Base-by-base conservation (phyloP, 768 basidiomycete species). In the Crepidotus variabilis region DNA sequence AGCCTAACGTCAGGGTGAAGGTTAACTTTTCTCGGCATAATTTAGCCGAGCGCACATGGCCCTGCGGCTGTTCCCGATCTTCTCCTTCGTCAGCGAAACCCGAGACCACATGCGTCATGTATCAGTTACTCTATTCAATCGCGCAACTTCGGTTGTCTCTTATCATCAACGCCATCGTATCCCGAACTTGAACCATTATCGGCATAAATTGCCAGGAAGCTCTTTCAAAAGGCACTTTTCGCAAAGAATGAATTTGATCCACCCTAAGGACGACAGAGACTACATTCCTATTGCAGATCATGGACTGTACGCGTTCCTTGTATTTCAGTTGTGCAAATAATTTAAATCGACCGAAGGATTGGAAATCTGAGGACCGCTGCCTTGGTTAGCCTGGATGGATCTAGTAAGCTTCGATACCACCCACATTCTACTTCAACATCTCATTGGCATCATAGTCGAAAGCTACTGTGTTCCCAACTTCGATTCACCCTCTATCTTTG, bases 381-480 rank as follows among this genome's bases (percentile, higher is more conserved):
- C 9, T 71, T 94, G 69, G 79, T 93, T 69, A 90, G 88, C 73
- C 75, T 87, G 47, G 91, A 92, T 71, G 91, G 90, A 32, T 92
- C 90, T 10, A 82, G 90, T 92, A 72, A 65, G 71, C 28, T n/a
- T 65, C 50, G 13, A 11, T 34, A 36, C 21, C 13, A 18, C n/a
- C 34, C 1, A 22, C n/a, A 14, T 24, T 53, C 21, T 13, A 10
- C n/a, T 52, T 39, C 16, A 18, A 36, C 23, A 16, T 0, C 35
- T 28, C n/a, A 48, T 16, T 28, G 46, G 21, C 23, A 45, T 16
- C 50, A 23, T 47, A 92, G 90, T 96, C 60, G 94, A 96, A 69
- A 91, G 88, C 59, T 94, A 94, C 70, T 97, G 94, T 64, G 81
- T 95, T 23, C 94, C 94, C 1, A 79, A 94, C 74, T 96, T 97